Evolutionary conservation across 305 asterid genomes (phyloP), one percentile per base, ranked within the genome.

Genomic region (Rubia tinctorum): DNA sequence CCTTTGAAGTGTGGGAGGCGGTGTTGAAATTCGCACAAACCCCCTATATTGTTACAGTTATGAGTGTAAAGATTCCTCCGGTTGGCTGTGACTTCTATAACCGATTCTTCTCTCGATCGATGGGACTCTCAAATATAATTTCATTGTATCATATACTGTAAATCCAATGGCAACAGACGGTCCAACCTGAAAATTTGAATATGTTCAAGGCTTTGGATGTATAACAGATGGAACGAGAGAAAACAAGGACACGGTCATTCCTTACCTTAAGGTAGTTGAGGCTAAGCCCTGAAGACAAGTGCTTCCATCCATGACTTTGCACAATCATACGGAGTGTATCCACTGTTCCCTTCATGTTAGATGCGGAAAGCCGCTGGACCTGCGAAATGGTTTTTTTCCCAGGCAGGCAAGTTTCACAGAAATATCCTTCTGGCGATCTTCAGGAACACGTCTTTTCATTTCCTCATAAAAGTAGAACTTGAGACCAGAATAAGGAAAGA

Each of bases 141-240:
- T 94, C 96, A 92, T 82, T 69, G 82, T 70, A 77, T 94, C 99
- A 40, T 94, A 94, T 18, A 89, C 90, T 10, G 99, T 92, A 60
- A 94, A 94, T 42, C 99, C 99, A 60, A 94, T 94, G 8, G 99
- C 99, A n/a, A 92, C 99, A 1, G 99, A 94, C 40, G 99, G 99
- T 42, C 88, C 96, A 65, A 89, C 99, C 99, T 94, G 85, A 80
- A 77, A 34, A 58, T 42, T 67, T 47, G 55, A 69, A 67, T 66
- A 45, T 18, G 45, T 37, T 42, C 20, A 64, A 27, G 22, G 53
- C 59, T 67, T 75, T 71, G 78, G 20, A 45, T 60, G 10, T 18
- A 27, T 18, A 44, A 43, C 3, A 40, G 55, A 59, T 51, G 59
- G 65, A 56, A 68, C 72, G 40, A 59, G 20, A 18, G 2, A 74